Evolutionary conservation across 805 yeast genomes (phyloP).

Genomic region (Pichia sporocuriosa): DNA sequence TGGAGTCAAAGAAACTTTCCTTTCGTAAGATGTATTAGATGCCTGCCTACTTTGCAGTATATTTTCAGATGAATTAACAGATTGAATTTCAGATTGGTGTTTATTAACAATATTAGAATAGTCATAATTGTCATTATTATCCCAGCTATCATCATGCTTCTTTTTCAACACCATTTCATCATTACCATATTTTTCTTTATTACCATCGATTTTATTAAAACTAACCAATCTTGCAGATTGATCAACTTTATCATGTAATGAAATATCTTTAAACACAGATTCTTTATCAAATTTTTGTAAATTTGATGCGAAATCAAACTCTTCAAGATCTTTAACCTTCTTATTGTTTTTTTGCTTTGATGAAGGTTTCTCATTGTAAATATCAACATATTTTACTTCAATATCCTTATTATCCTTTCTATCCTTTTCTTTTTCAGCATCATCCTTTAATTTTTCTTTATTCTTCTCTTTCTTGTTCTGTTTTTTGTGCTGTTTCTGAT

Average conservation of each 20-base stretch:
- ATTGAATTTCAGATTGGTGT: no score
- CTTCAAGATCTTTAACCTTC: slow-evolving; percentile 44
- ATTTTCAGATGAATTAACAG: no score
- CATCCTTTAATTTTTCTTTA: no score
- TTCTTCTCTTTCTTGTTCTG: no score
- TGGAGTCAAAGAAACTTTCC: slow-evolving; percentile 7
- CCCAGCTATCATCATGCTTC: slow-evolving; percentile 49
- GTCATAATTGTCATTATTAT: slow-evolving; percentile 22
- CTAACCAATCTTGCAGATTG: slow-evolving; percentile 58
- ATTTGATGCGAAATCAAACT: slow-evolving; percentile 82
- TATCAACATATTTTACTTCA: slow-evolving; percentile 9
- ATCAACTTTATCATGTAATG: slow-evolving; percentile 51
- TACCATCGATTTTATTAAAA: slow-evolving; percentile 47
- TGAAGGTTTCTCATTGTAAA: slow-evolving; percentile 5
- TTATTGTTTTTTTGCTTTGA: neutral
- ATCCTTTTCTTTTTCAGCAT: no score
- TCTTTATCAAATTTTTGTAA: slow-evolving; percentile 76
- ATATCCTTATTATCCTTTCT: no score
- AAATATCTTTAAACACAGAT: slow-evolving; percentile 72
- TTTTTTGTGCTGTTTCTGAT: no score
- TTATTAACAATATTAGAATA: slow-evolving; percentile 3
- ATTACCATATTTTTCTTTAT: slow-evolving; percentile 50
- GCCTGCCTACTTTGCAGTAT: neutral
- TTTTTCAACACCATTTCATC: slow-evolving; percentile 66
- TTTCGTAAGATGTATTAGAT: slow-evolving; percentile 3